These are phyloP conservation scores for Musa troglodytarum DNA, from an alignment of 176 grass and related monocot genomes.

Conservation along the genomic window DNA sequence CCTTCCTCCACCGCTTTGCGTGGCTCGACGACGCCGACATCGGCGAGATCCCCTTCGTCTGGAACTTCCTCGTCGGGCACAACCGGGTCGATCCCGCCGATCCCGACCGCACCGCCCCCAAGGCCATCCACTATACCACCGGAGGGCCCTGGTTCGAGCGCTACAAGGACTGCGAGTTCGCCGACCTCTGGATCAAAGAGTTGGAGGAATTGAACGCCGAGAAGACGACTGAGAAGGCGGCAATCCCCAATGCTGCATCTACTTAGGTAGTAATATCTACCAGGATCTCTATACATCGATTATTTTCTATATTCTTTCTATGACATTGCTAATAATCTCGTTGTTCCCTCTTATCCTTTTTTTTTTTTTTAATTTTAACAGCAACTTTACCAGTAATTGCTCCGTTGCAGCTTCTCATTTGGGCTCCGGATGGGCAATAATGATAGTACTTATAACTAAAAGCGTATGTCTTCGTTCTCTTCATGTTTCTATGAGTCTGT, in stretches of 20 bases:
- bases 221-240: constrained; percentile 15
- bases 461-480: too few relatives aligned
- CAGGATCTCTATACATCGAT: neutral
- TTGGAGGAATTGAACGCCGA: constrained; percentile 43
- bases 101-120: constrained; percentile 28
- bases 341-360: neutral
- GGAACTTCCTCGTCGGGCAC: constrained; percentile 94
- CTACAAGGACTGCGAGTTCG: constrained; percentile 71
- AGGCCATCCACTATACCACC: constrained; percentile 70
- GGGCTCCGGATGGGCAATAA: neutral
- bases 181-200: constrained; percentile 67
- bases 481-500: too few relatives aligned
- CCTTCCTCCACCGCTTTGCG: constrained; percentile 66
- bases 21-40: constrained; percentile 88
- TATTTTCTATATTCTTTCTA: neutral
- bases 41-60: constrained; percentile 61
- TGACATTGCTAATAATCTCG: neutral
- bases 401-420: neutral
- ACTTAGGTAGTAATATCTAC: neutral
- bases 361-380: neutral
- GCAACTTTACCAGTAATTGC: neutral
- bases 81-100: constrained; percentile 57
- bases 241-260: neutral
- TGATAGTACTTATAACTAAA: too few relatives aligned
- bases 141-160: constrained; percentile 76